Base-by-base conservation (phyloP, 345 rosid genomes). In the Sisymbrium irio region DNA sequence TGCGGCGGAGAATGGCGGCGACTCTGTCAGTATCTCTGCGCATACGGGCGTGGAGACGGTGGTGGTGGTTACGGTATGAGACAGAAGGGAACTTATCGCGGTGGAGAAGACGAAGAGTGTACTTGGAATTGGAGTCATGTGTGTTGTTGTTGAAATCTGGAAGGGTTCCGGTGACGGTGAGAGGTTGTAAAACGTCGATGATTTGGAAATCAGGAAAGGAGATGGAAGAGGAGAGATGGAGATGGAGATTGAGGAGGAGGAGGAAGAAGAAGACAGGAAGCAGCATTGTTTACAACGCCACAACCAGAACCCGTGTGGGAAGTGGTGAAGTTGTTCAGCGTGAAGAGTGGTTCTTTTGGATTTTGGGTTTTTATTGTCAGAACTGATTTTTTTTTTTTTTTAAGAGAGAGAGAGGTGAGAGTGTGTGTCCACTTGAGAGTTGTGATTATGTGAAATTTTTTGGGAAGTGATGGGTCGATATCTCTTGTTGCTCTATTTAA, bases 41-140 rank as follows among this genome's bases (percentile, higher is more conserved):
- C 76, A 95, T 74, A 70, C 97, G 96, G 13, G 91, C 82, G 18
- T 83, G 88, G 67, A 95, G 87, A 40, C 86, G 83, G 75, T 59
- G 82, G 46, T 44, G 50, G 73, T 68, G 89, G 75, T 82, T 63
- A 12, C 80, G 82, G 30, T 61, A 69, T 17, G 8, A 56, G 62
- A 54, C 42, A 11, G 78, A 60, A 5, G 84, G 30, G 3, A 87
- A 18, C 42, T 56, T 79, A 65, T 95, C 96, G 44, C 99, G 82
- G 69, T 88, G 99, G 22, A 92, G 62, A 9, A 95, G 91, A 33
- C 69, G 81, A 11, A 89, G 80, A 67, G 80, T 78, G 84, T 80
- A 61, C 32, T 54, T 65, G 13, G 72, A 58, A 32, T 50, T 65
- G 13, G 72, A 58, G 4, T 35, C 76, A 15, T 55, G 37, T 53